Percentiles rank a stretch among this genome's conserved stretches.
phyloP scores from a whole-genome alignment of 345 rosid genomes.

The Triadica sebifera region DNA sequence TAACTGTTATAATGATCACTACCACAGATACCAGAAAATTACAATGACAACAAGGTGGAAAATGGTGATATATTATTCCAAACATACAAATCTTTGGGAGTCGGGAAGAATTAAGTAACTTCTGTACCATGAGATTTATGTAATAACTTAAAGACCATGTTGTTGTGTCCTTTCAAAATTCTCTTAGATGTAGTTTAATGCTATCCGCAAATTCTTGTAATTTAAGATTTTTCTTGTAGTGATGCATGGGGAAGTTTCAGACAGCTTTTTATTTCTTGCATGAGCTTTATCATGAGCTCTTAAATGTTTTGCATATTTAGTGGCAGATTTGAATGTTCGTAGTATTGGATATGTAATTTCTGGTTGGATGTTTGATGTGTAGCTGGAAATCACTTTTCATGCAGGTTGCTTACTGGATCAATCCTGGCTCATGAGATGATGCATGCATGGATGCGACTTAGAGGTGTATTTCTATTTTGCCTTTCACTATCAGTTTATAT shows the following conservation, averaged over 20 bases:
- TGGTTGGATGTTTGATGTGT: neutral
- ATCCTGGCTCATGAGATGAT: conserved; percentile 98
- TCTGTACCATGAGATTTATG: neutral
- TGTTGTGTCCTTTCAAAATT: neutral
- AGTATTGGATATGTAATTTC: neutral
- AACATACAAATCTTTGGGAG: neutral
- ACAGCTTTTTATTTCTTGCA: too few species aligned
- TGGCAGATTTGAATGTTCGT: conserved; percentile 1
- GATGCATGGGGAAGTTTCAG: neutral
- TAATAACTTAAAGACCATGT: neutral
- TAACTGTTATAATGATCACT: neutral
- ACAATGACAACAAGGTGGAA: neutral
- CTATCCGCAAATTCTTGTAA: too few species aligned
- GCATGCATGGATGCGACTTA: conserved; percentile 98
- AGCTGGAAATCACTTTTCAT: conserved; percentile 10
- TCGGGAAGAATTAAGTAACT: neutral
- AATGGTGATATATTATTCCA: neutral
- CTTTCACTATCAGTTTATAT: too few species aligned
- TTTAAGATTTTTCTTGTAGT: neutral
- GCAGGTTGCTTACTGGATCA: conserved; percentile 91
- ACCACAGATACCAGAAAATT: neutral
- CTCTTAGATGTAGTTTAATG: too few species aligned
- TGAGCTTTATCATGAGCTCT: neutral
- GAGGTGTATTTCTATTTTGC: conserved; percentile 42
- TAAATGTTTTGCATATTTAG: neutral